phyloP scores from a whole-genome alignment of 176 grass and related monocot species.

The Triticum timopheevii region DNA sequence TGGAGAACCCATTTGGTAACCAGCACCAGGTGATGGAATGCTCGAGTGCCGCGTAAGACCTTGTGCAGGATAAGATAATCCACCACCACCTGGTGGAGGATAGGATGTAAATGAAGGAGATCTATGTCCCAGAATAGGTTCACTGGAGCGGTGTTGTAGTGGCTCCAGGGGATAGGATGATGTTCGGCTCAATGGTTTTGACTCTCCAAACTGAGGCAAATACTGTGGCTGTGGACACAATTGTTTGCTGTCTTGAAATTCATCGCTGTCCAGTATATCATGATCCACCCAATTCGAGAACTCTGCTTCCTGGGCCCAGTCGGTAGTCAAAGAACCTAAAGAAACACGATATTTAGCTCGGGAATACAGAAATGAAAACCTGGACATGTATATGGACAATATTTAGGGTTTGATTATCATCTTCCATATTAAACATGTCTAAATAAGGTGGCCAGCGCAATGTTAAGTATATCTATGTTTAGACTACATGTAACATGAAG shows the following conservation, averaged over 20 bases:
- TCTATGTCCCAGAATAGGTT: constrained; percentile 59
- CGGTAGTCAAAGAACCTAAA: constrained; percentile 81
- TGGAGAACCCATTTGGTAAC: constrained; percentile 55
- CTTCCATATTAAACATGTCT: not conserved
- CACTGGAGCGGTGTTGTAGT: constrained; percentile 64
- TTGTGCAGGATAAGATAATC: constrained; percentile 47
- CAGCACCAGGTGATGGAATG: constrained; percentile 75
- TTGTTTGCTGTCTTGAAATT: constrained; percentile 61
- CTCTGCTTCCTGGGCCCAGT: constrained; percentile 70
- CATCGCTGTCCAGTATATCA: constrained; percentile 47
- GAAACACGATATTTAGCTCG: constrained; percentile 18
- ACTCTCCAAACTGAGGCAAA: constrained; percentile 46
- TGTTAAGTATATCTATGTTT: not conserved
- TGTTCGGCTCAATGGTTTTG: constrained; percentile 72
- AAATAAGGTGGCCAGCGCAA: not conserved
- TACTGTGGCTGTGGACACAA: constrained; percentile 59
- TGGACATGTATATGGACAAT: not conserved
- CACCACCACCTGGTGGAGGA: constrained; percentile 38
- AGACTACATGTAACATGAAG: not conserved
- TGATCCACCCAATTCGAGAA: constrained; percentile 64
- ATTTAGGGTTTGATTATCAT: not conserved
- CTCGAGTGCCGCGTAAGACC: constrained; percentile 83
- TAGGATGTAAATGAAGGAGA: constrained; percentile 67
- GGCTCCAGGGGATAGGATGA: constrained; percentile 81
- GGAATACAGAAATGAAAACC: not conserved